phyloP scores from a whole-genome alignment of 169 alveolate species.

The Cryptosporidium ryanae region DNA sequence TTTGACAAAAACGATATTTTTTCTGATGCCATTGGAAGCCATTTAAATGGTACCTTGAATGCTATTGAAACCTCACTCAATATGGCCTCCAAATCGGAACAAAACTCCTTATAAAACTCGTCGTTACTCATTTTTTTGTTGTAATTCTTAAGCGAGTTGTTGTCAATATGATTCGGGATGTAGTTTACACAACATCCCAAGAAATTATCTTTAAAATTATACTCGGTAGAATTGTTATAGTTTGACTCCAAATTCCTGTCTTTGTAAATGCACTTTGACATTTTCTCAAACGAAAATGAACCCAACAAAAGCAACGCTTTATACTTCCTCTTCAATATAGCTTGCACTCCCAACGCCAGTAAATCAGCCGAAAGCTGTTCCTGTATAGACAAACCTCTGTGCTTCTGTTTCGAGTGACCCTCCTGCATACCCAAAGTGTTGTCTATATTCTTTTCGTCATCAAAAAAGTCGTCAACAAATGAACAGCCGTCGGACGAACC shows the following conservation, averaged over 20 bases:
- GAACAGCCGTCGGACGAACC: conserved; percentile 55
- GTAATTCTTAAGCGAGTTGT: background rate
- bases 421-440: background rate
- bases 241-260: background rate
- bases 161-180: conserved; percentile 14
- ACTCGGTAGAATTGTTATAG: background rate
- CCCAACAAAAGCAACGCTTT: conserved; percentile 9
- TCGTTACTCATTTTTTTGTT: background rate
- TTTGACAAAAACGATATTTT: conserved; percentile 38
- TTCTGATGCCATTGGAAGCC: conserved; percentile 64
- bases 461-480: background rate
- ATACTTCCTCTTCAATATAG: conserved; percentile 52
- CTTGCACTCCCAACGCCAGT: conserved; percentile 61
- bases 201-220: conserved; percentile 7
- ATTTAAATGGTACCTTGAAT: conserved; percentile 46
- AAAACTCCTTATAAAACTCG: conserved; percentile 4
- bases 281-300: conserved; percentile 53
- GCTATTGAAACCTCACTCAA: conserved; percentile 51
- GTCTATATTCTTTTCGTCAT: background rate
- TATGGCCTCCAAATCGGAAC: conserved; percentile 18
- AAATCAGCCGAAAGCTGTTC: conserved; percentile 62
- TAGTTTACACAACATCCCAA: conserved; percentile 21
- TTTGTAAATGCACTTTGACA: conserved; percentile 36
- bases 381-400: conserved; percentile 48
- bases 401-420: background rate